These are phyloP conservation scores for Hansenula lynferdii DNA, from an alignment of 1,139 yeast species.

Conservation along the genomic window DNA sequence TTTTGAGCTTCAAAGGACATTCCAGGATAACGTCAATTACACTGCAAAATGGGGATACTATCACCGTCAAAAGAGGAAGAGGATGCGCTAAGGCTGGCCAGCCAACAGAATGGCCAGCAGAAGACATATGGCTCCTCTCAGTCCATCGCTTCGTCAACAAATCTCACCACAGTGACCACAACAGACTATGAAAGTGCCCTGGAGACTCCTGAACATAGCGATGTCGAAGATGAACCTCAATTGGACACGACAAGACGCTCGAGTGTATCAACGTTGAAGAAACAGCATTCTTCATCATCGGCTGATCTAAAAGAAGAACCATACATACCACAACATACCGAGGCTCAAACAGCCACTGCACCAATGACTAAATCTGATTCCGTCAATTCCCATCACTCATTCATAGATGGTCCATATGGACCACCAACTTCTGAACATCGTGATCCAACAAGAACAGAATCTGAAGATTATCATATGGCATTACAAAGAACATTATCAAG, in stretches of 20 bases:
- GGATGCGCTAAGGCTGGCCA: constrained; percentile 33
- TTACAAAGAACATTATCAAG: constrained; percentile 21
- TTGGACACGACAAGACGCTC: not conserved
- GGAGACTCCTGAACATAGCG: not conserved
- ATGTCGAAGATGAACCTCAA: constrained; percentile 2
- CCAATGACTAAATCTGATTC: not conserved
- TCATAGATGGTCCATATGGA: constrained; percentile 15
- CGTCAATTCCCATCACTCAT: constrained; percentile 13
- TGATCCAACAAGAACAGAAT: constrained; percentile 6
- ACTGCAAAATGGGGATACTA: constrained; percentile 19
- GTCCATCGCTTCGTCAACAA: constrained; percentile 1
- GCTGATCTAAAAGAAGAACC: constrained; percentile 5
- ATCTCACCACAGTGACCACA: constrained; percentile 7
- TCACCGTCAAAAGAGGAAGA: constrained; percentile 38
- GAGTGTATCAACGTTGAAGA: not conserved
- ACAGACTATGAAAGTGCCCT: constrained; percentile 21
- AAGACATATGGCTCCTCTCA: not conserved
- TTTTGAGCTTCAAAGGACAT: too few relatives aligned
- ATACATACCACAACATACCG: not conserved
- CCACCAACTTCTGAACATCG: constrained; percentile 10
- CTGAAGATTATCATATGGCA: constrained; percentile 19
- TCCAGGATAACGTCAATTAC: too few relatives aligned
- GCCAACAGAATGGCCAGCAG: too few relatives aligned
- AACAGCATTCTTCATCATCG: not conserved
- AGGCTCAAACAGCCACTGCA: not conserved